Conservation (phyloP, 805 yeast genomes). For the Wickerhamia fluorescens region DNA sequence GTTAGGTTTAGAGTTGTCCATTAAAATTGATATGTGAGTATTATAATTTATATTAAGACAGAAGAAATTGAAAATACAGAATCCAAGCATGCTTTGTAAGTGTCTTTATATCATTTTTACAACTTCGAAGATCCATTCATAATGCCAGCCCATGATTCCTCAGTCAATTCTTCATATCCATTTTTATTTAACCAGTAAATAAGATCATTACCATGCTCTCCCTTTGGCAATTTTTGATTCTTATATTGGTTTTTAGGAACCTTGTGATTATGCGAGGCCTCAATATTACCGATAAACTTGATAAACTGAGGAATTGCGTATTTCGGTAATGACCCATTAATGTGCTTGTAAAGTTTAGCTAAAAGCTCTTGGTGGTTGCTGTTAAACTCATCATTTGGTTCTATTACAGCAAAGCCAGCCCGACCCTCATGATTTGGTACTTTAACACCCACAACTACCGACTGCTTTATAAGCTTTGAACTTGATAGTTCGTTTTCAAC, state of each 20-base stretch:
- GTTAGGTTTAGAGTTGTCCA: too few relatives aligned
- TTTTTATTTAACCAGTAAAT: constrained; percentile 64
- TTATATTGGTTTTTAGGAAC: constrained; percentile 63
- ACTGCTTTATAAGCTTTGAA: constrained; percentile 45
- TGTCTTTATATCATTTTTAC: constrained; percentile 10
- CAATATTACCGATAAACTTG: constrained; percentile 54
- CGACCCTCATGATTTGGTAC: constrained; percentile 90
- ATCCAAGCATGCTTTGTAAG: background rate
- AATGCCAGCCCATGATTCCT: constrained; percentile 46
- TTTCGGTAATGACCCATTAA: constrained; percentile 50
- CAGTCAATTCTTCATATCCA: constrained; percentile 51
- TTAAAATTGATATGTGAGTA: too few relatives aligned
- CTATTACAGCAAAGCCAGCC: constrained; percentile 83
- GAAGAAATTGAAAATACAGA: background rate
- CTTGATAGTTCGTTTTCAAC: constrained; percentile 72
- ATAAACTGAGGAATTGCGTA: constrained; percentile 83
- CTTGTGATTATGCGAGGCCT: constrained; percentile 75
- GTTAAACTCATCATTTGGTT: constrained; percentile 35
- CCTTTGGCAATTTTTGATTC: constrained; percentile 64
- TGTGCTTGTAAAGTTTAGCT: constrained; percentile 25
- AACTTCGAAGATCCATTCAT: constrained; percentile 34
- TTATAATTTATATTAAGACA: constrained; percentile 1
- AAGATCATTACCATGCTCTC: constrained; percentile 48
- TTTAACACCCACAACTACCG: constrained; percentile 81
- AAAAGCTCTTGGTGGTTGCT: constrained; percentile 28